Conservation (phyloP, 352 stramenopile genomes). For the Peronosclerospora sorghi region DNA sequence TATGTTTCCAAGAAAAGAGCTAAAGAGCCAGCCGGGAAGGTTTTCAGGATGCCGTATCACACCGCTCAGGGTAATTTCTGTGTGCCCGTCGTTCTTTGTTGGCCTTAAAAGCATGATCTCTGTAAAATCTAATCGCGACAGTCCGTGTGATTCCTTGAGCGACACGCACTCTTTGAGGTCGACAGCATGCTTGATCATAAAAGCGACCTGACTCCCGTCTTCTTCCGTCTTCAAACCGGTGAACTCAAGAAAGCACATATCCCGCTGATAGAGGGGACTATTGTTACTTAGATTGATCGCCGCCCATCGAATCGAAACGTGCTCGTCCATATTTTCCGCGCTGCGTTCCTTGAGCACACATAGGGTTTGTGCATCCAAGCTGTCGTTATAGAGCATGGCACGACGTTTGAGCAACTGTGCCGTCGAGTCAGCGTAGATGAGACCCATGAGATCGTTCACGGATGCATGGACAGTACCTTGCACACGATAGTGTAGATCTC, state of each 20-base stretch:
- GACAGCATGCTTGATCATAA: constrained; percentile 51
- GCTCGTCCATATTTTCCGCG: constrained; percentile 34
- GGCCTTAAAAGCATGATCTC: constrained; percentile 42
- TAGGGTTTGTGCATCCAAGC: constrained; percentile 49
- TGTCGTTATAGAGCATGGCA: constrained; percentile 43
- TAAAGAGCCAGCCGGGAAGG: constrained; percentile 29
- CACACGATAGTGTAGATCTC: constrained; percentile 39
- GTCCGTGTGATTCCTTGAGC: constrained; percentile 51
- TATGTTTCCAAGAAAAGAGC: constrained; percentile 30
- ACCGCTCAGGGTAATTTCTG: constrained; percentile 42
- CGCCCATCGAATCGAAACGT: constrained; percentile 64
- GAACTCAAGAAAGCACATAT: constrained; percentile 69
- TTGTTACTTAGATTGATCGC: constrained; percentile 43
- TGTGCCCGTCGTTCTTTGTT: constrained; percentile 32
- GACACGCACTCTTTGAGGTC: constrained; percentile 42
- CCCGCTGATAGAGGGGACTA: constrained; percentile 36
- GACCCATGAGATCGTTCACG: constrained; percentile 48
- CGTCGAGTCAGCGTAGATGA: constrained; percentile 47
- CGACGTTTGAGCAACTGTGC: constrained; percentile 30
- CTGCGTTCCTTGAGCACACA: constrained; percentile 37
- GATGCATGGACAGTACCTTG: constrained; percentile 42
- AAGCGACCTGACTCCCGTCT: constrained; percentile 41
- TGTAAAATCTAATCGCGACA: constrained; percentile 35
- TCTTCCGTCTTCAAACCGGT: constrained; percentile 48
- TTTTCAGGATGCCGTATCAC: constrained; percentile 28